Evolutionary conservation across 495 filamentous ascomycete species (phyloP).

Genomic region (Penicillium herquei): DNA sequence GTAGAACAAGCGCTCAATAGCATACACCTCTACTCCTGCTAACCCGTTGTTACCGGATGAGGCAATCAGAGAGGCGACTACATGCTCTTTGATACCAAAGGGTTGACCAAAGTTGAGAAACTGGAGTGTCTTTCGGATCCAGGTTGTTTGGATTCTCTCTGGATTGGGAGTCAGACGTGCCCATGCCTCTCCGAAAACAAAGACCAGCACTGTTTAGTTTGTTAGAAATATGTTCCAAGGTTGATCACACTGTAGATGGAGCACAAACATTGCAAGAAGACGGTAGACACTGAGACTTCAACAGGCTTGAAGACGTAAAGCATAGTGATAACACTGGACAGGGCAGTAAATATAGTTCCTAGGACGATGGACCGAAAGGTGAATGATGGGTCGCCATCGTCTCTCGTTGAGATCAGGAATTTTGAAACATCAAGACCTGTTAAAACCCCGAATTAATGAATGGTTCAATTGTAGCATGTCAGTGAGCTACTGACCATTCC

Average conservation of each 20-base stretch:
- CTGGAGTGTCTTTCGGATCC: slow-evolving; percentile 18
- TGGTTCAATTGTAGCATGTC: not conserved
- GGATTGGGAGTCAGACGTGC: slow-evolving; percentile 20
- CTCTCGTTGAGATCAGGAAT: slow-evolving; percentile 23
- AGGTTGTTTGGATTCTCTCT: slow-evolving; percentile 16
- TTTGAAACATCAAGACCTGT: slow-evolving; percentile 26
- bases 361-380: slow-evolving; percentile 29
- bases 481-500: slow-evolving; percentile 11
- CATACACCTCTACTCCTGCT: slow-evolving; percentile 13
- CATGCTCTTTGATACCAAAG: slow-evolving; percentile 24
- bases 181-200: slow-evolving; percentile 25
- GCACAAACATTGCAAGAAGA: slow-evolving; percentile 28
- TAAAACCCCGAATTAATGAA: not conserved
- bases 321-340: slow-evolving; percentile 35
- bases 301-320: slow-evolving; percentile 31
- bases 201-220: slow-evolving; percentile 19
- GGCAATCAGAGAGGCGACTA: slow-evolving; percentile 16
- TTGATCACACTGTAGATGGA: not conserved
- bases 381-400: slow-evolving; percentile 27
- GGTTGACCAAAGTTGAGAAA: slow-evolving; percentile 21
- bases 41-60: slow-evolving; percentile 22
- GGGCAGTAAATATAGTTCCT: slow-evolving; percentile 27
- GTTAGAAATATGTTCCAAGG: not conserved
- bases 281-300: slow-evolving; percentile 22
- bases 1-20: slow-evolving; percentile 14